Conservation (phyloP, 371 early-diverging fungal genomes). For the Mortierella polycephala region DNA sequence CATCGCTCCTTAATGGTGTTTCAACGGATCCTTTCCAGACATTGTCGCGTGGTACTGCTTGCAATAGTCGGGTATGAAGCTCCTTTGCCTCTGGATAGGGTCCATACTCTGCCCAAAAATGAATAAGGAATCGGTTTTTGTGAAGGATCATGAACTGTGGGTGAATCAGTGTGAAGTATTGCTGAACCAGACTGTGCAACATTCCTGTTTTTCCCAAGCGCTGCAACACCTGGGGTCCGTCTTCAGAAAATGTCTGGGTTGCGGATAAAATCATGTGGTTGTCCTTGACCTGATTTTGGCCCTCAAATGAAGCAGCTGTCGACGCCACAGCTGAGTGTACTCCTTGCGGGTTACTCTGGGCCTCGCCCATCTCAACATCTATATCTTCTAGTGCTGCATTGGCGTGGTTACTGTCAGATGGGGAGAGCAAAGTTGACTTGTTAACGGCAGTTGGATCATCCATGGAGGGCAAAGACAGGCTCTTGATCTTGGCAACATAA, state of each 20-base stretch:
- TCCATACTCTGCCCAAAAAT: conserved; percentile 40
- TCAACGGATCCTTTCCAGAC: conserved; percentile 16
- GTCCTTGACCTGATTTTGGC: too few relatives aligned
- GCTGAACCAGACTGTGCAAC: conserved; percentile 45
- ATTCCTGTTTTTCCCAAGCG: conserved; percentile 26
- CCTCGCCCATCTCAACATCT: conserved; percentile 20
- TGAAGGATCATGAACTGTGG: conserved; percentile 48
- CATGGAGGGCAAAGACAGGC: background rate
- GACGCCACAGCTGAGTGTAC: background rate
- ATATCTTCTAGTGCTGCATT: too few relatives aligned
- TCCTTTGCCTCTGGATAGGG: conserved; percentile 47
- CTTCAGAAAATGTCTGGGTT: background rate
- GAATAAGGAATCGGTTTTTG: conserved; percentile 47
- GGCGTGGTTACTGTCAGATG: conserved; percentile 19
- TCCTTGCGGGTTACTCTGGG: background rate
- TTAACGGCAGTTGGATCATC: conserved; percentile 3
- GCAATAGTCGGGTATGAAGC: conserved; percentile 19
- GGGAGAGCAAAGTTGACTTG: conserved; percentile 8
- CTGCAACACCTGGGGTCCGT: conserved; percentile 9
- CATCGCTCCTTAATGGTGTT: background rate
- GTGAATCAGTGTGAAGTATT: conserved; percentile 41
- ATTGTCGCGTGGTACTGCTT: conserved; percentile 7
- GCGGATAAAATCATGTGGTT: background rate
- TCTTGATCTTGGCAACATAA: conserved; percentile 40
- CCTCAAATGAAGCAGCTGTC: too few relatives aligned